A percentile compares a stretch with the other conserved stretches of the same genome.
These are phyloP conservation scores for Pichia rugopelliculosa DNA, from an alignment of 805 yeast genomes.

Conservation along the genomic window DNA sequence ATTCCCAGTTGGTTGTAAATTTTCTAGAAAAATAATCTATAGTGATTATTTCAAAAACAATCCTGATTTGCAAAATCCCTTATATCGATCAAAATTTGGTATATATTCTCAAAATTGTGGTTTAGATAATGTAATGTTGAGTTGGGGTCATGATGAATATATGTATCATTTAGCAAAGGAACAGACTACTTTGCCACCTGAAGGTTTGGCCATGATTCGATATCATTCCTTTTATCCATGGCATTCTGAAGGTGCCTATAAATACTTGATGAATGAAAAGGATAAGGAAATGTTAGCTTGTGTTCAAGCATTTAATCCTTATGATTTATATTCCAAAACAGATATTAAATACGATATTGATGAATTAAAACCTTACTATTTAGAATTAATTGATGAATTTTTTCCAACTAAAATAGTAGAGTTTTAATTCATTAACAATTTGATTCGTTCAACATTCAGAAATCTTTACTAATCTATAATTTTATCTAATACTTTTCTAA, in stretches of 20 bases:
- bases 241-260: slow-evolving; percentile 65
- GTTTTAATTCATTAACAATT: slow-evolving; percentile 30
- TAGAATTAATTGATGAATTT: slow-evolving; percentile 57
- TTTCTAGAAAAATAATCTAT: slow-evolving; percentile 50
- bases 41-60: slow-evolving; percentile 52
- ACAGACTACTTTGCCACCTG: slow-evolving; percentile 55
- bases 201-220: slow-evolving; percentile 66
- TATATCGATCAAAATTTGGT: slow-evolving; percentile 60
- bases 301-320: slow-evolving; percentile 59
- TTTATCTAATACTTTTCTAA: background rate
- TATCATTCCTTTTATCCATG: slow-evolving; percentile 73
- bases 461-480: background rate
- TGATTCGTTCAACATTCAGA: background rate
- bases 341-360: slow-evolving; percentile 42
- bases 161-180: slow-evolving; percentile 66
- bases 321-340: slow-evolving; percentile 59
- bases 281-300: slow-evolving; percentile 56
- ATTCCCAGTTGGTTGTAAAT: slow-evolving; percentile 67
- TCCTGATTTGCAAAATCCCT: slow-evolving; percentile 56
- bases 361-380: slow-evolving; percentile 48
- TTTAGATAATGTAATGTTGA: slow-evolving; percentile 58
- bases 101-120: slow-evolving; percentile 61
- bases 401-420: slow-evolving; percentile 53
- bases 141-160: slow-evolving; percentile 79
- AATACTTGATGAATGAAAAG: slow-evolving; percentile 54